Base-by-base conservation (phyloP, 805 yeast species). In the Sugiyamaella qingdaonensis region DNA sequence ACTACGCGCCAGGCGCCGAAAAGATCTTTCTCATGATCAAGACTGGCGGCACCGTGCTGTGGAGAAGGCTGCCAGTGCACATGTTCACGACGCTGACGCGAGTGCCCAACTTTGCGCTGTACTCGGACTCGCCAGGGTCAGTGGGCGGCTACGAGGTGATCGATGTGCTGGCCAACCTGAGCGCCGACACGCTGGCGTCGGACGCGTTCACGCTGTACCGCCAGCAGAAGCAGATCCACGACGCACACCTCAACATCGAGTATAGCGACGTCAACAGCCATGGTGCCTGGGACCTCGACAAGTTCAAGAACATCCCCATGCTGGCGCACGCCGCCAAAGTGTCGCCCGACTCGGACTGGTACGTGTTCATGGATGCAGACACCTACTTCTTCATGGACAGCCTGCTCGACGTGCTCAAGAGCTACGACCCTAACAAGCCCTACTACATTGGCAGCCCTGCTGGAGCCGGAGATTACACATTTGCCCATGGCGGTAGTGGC, bases 401-500 rank as follows among this genome's bases (percentile, higher is more conserved):
- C 43, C 46, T 72, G 42, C 55, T 61, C 24, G 49, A 48, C 9
- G 58, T 54, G 45, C 55, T 71, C 9, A 29, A 47, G 13, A 49
- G 56, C 4, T 46, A 57, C 33, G 60, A 69, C 47, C 67, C 66
- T 14, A 55, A 59, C 16, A 59, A 68, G 27, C 55, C 60, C 16
- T 48, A 57, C 29, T 71, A 69, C 52, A 52, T 68, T 34, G 75
- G 74, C 1, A 52, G 62, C 4, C 60, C 57, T 1, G 64, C 66
- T 16, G 46, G 55, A 36, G 8, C 44, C 13, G 52, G 37, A 10
- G 58, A 49, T 37, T 57, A 54, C 35, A 29, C 49, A 29, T 71
- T 70, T 55, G 73, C 72, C 11, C 73, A 71, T 52, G 75, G 75
- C n/a, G 75, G 73, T 5, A 58, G 69, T 0, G 74, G 73, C 8